phyloP scores from a whole-genome alignment of 345 rosid genomes.

The Populus deltoides region DNA sequence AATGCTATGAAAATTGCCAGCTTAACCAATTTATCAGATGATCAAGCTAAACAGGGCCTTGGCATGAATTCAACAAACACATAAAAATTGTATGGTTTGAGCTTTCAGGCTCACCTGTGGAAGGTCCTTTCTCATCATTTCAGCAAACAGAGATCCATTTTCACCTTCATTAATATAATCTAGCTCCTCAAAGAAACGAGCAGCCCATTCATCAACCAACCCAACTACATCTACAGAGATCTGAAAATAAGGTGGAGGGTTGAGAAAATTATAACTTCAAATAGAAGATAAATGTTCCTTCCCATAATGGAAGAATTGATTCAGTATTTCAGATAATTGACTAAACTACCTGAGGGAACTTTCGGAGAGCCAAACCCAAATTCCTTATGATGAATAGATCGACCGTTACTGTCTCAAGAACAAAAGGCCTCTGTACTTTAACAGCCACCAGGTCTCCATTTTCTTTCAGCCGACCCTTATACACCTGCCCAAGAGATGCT shows the following conservation, averaged over 20 bases:
- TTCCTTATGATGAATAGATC: conserved; percentile 82
- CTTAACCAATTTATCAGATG: neutral
- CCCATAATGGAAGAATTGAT: neutral
- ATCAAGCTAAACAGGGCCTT: neutral
- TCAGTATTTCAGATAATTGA: neutral
- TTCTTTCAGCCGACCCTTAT: conserved; percentile 84
- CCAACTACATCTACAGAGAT: conserved; percentile 91
- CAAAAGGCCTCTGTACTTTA: conserved; percentile 94
- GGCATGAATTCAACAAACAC: neutral
- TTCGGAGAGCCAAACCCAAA: conserved; percentile 75
- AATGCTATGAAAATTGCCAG: neutral
- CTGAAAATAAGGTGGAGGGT: conserved; percentile 29
- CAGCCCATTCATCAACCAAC: conserved; percentile 98
- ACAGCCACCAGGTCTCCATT: conserved; percentile 93
- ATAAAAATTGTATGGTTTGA: neutral
- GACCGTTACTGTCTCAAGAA: conserved; percentile 93
- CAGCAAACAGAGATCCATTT: conserved; percentile 83
- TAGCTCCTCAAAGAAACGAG: conserved; percentile 95
- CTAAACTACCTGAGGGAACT: conserved; percentile 76
- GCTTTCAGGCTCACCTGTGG: conserved; percentile 68
- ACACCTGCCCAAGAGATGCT: conserved; percentile 98
- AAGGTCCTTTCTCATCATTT: conserved; percentile 96
- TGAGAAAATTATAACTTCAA: conserved; percentile 5
- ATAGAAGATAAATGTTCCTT: neutral
- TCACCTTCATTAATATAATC: conserved; percentile 96